Base-by-base conservation (phyloP, 768 basidiomycete species). In the Tylopilus sp. region DNA sequence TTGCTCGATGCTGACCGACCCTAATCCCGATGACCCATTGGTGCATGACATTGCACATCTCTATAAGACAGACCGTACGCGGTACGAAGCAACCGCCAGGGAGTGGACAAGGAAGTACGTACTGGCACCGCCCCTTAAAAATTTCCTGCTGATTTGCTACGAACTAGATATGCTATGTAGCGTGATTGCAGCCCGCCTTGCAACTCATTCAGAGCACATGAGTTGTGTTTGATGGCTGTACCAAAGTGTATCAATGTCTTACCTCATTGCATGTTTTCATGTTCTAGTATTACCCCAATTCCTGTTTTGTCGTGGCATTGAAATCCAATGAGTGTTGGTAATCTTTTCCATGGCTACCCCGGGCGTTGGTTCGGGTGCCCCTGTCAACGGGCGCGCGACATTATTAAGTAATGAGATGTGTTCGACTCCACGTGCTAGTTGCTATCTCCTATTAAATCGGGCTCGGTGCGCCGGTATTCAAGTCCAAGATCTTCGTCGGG, bases 61-160 rank as follows among this genome's bases (percentile, higher is more conserved):
- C 60, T 99, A 99, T 85, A 99, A 98, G 92, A 98, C 95, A 33
- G 97, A 99, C 75, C 85, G 95, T 61, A 75, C 90, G 57, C 85
- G 95, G 64, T 99, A 99, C 69, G 97, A 98, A 74, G 90, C 94
- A 54, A 98, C 93, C 30, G 97, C 97, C 23, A 80, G 94, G 75
- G 97, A 99, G 79, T 99, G 95, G 95, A 95, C 95, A 71, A 87
- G 95, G 83, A 98, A 98, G 95, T 98, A 67, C 61, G 90, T 71
- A 22, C 21, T 3, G 7, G 0, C 25, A n/a, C 10, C 40, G 22
- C 7, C 25, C 8, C 39, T n/a, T 47, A 12, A 2, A 12, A 2
- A 13, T 33, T 35, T 30, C 23, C 40, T 21, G 13, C 52, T 57
- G 23, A 59, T 47, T 17, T 21, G 15, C 20, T 44, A 25, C 38